These are phyloP conservation scores for Sclerotiophoma versabilis DNA, from an alignment of 2,329 filamentous ascomycete genomes.

Conservation along the genomic window DNA sequence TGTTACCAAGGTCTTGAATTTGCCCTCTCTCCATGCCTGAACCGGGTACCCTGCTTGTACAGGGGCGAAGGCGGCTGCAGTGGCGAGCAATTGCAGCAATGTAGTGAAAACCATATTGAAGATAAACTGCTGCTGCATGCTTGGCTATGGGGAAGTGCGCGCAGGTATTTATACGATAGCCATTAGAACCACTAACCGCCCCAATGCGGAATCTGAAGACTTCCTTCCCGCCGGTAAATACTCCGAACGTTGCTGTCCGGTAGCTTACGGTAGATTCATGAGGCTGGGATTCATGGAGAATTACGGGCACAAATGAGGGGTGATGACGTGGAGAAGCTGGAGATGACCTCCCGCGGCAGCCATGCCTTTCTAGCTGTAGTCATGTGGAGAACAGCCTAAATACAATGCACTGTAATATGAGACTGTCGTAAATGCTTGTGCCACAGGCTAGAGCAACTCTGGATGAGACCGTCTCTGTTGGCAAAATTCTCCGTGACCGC, in stretches of 20 bases:
- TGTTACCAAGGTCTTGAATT: slow-evolving; percentile 69
- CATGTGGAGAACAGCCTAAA: slow-evolving; percentile 13
- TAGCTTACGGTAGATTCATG: slow-evolving; percentile 20
- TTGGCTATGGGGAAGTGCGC: neutral
- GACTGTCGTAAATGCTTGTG: neutral
- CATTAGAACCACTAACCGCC: neutral
- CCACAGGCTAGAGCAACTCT: neutral
- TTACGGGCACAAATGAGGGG: slow-evolving; percentile 18
- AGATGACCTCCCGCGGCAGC: slow-evolving; percentile 24
- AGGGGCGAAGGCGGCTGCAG: slow-evolving; percentile 29
- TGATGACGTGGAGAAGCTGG: slow-evolving; percentile 18
- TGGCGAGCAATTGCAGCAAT: slow-evolving; percentile 26
- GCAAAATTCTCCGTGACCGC: neutral
- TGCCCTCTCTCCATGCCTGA: slow-evolving; percentile 49
- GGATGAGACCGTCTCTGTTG: neutral
- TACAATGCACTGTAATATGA: neutral
- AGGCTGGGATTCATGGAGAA: slow-evolving; percentile 23
- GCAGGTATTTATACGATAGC: slow-evolving; percentile 26
- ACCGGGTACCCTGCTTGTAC: slow-evolving; percentile 20
- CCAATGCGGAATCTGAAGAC: slow-evolving; percentile 9
- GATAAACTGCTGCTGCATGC: neutral
- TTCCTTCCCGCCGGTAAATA: slow-evolving; percentile 24
- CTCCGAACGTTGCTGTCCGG: slow-evolving; percentile 2
- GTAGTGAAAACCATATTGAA: slow-evolving; percentile 23
- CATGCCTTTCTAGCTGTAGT: slow-evolving; percentile 22